Percentiles rank a stretch among this genome's conserved stretches.
These are phyloP conservation scores for Neurospora discreta DNA, from an alignment of 495 filamentous ascomycete genomes.

Conservation along the genomic window DNA sequence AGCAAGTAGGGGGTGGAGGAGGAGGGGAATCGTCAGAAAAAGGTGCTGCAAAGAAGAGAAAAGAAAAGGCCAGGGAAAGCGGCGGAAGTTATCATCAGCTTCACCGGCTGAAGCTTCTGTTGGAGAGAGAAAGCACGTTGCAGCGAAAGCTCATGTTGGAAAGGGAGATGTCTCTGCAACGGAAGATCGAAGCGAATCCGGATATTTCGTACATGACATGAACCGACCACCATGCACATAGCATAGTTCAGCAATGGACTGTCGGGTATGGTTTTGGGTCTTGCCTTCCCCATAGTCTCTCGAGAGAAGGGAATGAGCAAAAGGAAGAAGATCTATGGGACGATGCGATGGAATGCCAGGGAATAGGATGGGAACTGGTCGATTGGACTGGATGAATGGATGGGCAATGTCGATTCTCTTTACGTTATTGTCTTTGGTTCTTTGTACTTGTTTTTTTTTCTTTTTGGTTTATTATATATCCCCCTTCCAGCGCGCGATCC, in stretches of 20 bases:
- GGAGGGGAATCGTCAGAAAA: background rate
- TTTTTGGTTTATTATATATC: conserved; percentile 8
- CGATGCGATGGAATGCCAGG: background rate
- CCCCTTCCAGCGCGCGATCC: background rate
- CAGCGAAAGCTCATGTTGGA: background rate
- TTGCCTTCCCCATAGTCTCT: background rate
- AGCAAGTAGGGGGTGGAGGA: background rate
- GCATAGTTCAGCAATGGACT: background rate
- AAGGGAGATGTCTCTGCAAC: background rate
- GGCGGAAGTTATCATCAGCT: background rate
- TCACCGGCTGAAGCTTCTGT: background rate
- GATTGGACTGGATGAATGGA: background rate
- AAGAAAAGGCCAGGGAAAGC: background rate
- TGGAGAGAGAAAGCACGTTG: background rate
- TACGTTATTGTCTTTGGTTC: background rate
- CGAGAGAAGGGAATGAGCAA: background rate
- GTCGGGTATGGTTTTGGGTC: background rate
- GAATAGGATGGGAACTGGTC: background rate
- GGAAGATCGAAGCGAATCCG: background rate
- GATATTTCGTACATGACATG: background rate
- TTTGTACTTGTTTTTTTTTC: background rate
- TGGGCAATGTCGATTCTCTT: conserved; percentile 1
- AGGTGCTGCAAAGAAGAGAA: background rate
- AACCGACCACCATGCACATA: background rate
- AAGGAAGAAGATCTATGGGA: background rate